Evolutionary conservation across 805 yeast species (phyloP), one percentile per base, ranked within the genome.

Genomic region (Metschnikowia kofuensis): DNA sequence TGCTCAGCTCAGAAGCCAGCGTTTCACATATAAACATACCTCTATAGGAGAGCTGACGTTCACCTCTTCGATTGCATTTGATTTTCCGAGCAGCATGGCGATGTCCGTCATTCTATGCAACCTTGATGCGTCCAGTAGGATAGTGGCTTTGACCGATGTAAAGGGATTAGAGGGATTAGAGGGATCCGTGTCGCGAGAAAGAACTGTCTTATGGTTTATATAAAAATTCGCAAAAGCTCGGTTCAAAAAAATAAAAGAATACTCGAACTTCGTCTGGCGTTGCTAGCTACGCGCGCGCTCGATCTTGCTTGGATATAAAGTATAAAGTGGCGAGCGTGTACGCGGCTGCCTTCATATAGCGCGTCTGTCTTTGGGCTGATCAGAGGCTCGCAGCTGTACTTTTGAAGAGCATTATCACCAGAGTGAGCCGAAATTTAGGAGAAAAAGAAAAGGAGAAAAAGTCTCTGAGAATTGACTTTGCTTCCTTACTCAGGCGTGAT

Each of bases 261-360:
- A n/a, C 40, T 7, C 26, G 41, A 27, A 10, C 29, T 10, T 21
- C 29, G 39, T 29, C 39, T 15, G 39, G 29, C 39, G 35, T 40
- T 30, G 21, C 43, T 38, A 40, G 43, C 28, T 36, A 40, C 36
- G 43, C 43, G 43, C 43, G 43, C 43, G 43, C 43, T 37, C 39
- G 13, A 26, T 37, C 28, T 37, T 21, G 11, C 38, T 12, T 29
- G 39, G 39, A 35, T 37, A 10, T n/a, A 37, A 16, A 11, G 29
- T 37, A 10, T n/a, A 37, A 16, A 11, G 29, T 21, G 14, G 6
- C 6, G 29, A 37, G 39, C 39, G 39, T 16, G 29, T 26, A 37
- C 39, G 39, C 39, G 39, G 28, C 39, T 9, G 28, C 39, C 10
- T 21, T 13, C 36, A 8, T 8, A 34, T 14, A 12, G 36, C 32